Evolutionary conservation across 2,329 filamentous ascomycete genomes (phyloP).

Genomic region (Epichloe sp.): DNA sequence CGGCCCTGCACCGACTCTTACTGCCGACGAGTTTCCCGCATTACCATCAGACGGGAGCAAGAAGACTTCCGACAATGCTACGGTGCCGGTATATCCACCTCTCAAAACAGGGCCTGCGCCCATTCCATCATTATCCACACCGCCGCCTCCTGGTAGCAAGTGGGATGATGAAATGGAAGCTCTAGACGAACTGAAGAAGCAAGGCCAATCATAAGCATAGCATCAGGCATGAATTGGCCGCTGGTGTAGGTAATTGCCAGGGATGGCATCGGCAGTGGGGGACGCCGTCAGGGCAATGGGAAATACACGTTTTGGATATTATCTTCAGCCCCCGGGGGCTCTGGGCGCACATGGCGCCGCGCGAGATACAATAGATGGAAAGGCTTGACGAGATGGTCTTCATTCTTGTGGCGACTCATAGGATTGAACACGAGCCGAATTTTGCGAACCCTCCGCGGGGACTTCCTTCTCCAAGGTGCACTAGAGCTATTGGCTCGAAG

Average conservation of each 20-base stretch:
- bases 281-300: not conserved
- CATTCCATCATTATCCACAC: conserved; percentile 13
- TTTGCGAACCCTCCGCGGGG: too few relatives aligned
- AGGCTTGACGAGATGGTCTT: too few relatives aligned
- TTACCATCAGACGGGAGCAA: conserved; percentile 17
- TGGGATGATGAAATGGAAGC: conserved; percentile 49
- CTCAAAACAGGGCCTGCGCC: not conserved
- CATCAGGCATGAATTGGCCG: not conserved
- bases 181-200: conserved; percentile 26
- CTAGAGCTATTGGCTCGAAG: too few relatives aligned
- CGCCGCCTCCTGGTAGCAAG: conserved; percentile 23
- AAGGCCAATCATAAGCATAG: not conserved
- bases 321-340: too few relatives aligned
- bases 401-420: too few relatives aligned
- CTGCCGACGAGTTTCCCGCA: conserved; percentile 23
- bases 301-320: not conserved
- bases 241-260: not conserved
- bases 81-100: conserved; percentile 2
- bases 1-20: conserved; percentile 12
- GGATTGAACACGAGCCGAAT: too few relatives aligned
- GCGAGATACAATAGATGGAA: too few relatives aligned
- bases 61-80: conserved; percentile 10
- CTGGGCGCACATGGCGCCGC: too few relatives aligned
- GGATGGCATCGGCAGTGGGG: not conserved
- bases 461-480: too few relatives aligned